These are phyloP conservation scores for Vitis hybrid DNA, from an alignment of 177 flowering plant genomes.

Conservation along the genomic window DNA sequence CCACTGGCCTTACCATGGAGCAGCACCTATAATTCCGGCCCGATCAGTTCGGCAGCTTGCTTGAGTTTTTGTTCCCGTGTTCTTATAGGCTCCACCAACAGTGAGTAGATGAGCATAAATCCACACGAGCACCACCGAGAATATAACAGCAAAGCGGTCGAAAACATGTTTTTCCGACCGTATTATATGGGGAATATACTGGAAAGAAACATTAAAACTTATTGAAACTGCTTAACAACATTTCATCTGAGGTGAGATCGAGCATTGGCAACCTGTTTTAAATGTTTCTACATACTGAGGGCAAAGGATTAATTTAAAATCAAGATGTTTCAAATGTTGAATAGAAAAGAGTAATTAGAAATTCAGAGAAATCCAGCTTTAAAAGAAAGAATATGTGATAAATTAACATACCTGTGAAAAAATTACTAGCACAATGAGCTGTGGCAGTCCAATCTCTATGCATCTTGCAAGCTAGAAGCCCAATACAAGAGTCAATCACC, in stretches of 20 bases:
- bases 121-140: slow-evolving; percentile 91
- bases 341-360: too few species aligned
- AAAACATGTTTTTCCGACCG: slow-evolving; percentile 48
- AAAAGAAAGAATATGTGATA: background rate
- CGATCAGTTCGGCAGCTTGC: slow-evolving; percentile 49
- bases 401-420: slow-evolving; percentile 68
- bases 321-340: background rate
- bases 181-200: slow-evolving; percentile 78
- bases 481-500: background rate
- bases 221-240: background rate
- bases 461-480: slow-evolving; percentile 78
- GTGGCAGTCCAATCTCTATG: slow-evolving; percentile 91
- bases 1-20: slow-evolving; percentile 53
- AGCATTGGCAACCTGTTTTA: slow-evolving; percentile 1
- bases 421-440: slow-evolving; percentile 60
- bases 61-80: slow-evolving; percentile 38
- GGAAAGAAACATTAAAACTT: slow-evolving; percentile 26
- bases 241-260: background rate
- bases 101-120: slow-evolving; percentile 87
- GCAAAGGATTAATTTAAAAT: background rate
- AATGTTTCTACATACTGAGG: background rate
- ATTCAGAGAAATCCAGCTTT: too few species aligned
- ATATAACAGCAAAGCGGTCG: slow-evolving; percentile 89
- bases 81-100: slow-evolving; percentile 50
- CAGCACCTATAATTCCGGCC: slow-evolving; percentile 57